Evolutionary conservation across 805 yeast genomes (phyloP), one percentile per base, ranked within the genome.

Genomic region (Kodamaea fukazawae): DNA sequence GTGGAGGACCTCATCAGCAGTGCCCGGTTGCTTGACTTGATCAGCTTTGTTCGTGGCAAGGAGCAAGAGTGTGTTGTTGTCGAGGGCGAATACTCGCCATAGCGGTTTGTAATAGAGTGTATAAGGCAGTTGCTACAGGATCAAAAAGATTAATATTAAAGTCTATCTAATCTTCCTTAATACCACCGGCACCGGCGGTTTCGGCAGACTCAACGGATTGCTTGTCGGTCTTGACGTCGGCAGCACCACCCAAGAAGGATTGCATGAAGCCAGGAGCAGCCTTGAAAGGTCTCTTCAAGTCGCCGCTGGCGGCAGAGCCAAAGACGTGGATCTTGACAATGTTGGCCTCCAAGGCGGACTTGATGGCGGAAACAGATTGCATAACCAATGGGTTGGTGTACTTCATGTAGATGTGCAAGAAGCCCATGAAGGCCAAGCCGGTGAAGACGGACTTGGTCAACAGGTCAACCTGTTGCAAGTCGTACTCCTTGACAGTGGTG

Each of bases 321-420:
- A 86, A 86, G 43, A 93, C 58, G 65, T 93, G 96, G 65, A 93
- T 87, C 74, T 87, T 81, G 54, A 91, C 96, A 51, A 88, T 79
- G 70, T 89, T 89, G 57, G 86, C 71, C 71, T 93, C 98, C 41
- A 88, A 68, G 34, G 95, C 96, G 53, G 86, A 71, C 78, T 93
- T 93, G 55, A 93, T 71, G 38, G 96, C 91, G 38, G 95, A 78
- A 53, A 93, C 78, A 48, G 90, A 81, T 73, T 93, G 98, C 89
- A 91, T 85, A 52, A 93, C 81, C 61, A 93, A 78, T 44, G 99
- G 99, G 70, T 93, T 89, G 65, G 97, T 89, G 76, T 88, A 93
- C 69, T 88, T 85, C 95, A 93, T 80, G 80, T 91, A 91, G 47
- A 93, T 59, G 68, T 93, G 99, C 98, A 91, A 90, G 81, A 91